phyloP scores from a whole-genome alignment of 345 rosid species.

The Erodium maritimum region DNA sequence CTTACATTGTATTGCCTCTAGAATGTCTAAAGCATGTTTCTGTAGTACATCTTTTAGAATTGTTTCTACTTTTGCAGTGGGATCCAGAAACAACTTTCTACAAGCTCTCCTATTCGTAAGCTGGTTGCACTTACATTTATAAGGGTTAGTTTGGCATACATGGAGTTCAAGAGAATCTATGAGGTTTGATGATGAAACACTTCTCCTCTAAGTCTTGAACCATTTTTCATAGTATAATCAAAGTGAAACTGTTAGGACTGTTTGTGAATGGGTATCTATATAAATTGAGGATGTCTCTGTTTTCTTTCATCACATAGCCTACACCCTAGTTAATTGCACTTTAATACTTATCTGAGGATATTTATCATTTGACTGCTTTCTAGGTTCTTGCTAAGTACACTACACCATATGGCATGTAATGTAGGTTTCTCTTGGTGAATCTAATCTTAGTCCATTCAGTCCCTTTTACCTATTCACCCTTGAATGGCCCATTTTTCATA shows the following conservation, averaged over 20 bases:
- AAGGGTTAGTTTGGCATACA: slow-evolving; percentile 57
- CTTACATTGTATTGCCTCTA: no score
- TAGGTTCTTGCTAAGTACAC: no score
- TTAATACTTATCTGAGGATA: no score
- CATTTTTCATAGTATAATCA: neutral
- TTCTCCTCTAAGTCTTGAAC: slow-evolving; percentile 2
- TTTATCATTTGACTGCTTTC: no score
- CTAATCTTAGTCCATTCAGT: no score
- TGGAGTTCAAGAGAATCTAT: slow-evolving; percentile 50
- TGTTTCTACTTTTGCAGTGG: slow-evolving; percentile 39
- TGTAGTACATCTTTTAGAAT: no score
- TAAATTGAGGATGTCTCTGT: neutral
- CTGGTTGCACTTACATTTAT: slow-evolving; percentile 52
- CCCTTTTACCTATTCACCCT: no score
- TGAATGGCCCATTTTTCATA: no score
- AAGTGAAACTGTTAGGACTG: neutral
- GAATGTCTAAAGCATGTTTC: no score
- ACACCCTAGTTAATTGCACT: neutral
- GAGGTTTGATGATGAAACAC: slow-evolving; percentile 38
- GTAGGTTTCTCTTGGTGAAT: no score
- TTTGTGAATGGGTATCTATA: neutral
- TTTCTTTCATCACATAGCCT: neutral
- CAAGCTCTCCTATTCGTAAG: slow-evolving; percentile 59
- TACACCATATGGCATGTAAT: no score
- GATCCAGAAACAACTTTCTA: slow-evolving; percentile 71